A percentile compares a stretch with the other conserved stretches of the same genome.
These are phyloP conservation scores for Cordyceps fumosorosea DNA, from an alignment of 2,329 filamentous ascomycete genomes.

Conservation along the genomic window DNA sequence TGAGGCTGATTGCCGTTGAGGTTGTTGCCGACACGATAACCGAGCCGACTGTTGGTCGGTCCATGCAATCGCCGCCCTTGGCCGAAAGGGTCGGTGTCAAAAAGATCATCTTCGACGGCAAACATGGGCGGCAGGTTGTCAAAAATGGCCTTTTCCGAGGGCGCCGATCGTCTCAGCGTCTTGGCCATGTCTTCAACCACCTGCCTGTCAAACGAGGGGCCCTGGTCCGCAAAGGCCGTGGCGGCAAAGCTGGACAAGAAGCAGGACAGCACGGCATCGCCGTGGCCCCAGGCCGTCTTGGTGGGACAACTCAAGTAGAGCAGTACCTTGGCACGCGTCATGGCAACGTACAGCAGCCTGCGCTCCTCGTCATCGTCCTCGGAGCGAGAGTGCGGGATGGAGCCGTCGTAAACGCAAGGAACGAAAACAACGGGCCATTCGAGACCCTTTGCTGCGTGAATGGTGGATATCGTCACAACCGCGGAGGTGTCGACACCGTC, in stretches of 20 bases:
- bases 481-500: conserved; percentile 49
- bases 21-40: conserved; percentile 15
- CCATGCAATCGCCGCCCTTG: conserved; percentile 19
- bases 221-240: conserved; percentile 47
- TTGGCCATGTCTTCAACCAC: conserved; percentile 61
- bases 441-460: conserved; percentile 90
- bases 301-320: conserved; percentile 79
- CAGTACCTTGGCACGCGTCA: conserved; percentile 85
- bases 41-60: conserved; percentile 23
- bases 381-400: conserved; percentile 79
- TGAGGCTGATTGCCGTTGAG: conserved; percentile 24
- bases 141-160: conserved; percentile 48
- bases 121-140: conserved; percentile 47
- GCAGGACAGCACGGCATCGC: conserved; percentile 59
- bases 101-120: conserved; percentile 59
- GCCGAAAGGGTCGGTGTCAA: conserved; percentile 56
- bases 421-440: conserved; percentile 97
- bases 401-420: conserved; percentile 81
- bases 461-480: conserved; percentile 86
- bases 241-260: conserved; percentile 55
- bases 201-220: conserved; percentile 60
- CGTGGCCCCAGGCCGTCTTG: conserved; percentile 52
- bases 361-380: conserved; percentile 86
- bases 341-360: conserved; percentile 85
- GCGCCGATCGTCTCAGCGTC: conserved; percentile 60